Conservation (phyloP, 2,329 filamentous ascomycete genomes). For the Cladophialophora immunda region DNA sequence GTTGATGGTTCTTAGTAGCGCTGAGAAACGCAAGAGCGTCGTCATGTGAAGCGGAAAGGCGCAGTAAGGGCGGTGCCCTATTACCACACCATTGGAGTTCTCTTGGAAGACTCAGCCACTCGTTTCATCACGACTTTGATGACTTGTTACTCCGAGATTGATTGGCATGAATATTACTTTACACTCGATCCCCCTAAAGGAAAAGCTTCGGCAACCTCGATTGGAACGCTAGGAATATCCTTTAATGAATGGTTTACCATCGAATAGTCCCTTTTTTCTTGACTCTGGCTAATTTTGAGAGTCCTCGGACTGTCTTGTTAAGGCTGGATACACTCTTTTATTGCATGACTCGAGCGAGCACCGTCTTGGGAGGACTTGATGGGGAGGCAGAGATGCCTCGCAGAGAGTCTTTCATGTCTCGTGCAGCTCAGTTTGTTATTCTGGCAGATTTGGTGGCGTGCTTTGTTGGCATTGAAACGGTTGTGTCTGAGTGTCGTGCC, state of each 20-base stretch:
- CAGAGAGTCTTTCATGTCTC: not conserved
- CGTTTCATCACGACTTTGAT: conserved; percentile 40
- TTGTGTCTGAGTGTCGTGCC: not conserved
- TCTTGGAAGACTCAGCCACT: conserved; percentile 40
- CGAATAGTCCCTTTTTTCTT: conserved; percentile 19
- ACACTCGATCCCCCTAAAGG: conserved; percentile 16
- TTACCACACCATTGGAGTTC: conserved; percentile 31
- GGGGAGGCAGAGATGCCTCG: not conserved
- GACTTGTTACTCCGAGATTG: conserved; percentile 31
- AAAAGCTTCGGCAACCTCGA: conserved; percentile 21
- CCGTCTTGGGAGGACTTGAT: not conserved
- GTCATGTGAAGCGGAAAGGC: conserved; percentile 30
- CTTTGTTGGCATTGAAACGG: not conserved
- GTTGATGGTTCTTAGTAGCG: conserved; percentile 85
- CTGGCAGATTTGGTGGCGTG: not conserved
- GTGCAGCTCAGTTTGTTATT: not conserved
- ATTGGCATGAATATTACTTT: conserved; percentile 32
- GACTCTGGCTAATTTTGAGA: not conserved
- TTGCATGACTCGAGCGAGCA: not conserved
- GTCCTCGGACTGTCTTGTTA: not conserved
- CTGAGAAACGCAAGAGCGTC: conserved; percentile 85
- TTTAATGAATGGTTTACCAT: conserved; percentile 29
- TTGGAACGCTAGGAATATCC: conserved; percentile 21
- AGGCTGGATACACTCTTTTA: not conserved
- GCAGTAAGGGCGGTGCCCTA: conserved; percentile 32